Evolutionary conservation across 2,329 filamentous ascomycete genomes (phyloP), one percentile per base, ranked within the genome.

Genomic region (Trichoderma sp.): DNA sequence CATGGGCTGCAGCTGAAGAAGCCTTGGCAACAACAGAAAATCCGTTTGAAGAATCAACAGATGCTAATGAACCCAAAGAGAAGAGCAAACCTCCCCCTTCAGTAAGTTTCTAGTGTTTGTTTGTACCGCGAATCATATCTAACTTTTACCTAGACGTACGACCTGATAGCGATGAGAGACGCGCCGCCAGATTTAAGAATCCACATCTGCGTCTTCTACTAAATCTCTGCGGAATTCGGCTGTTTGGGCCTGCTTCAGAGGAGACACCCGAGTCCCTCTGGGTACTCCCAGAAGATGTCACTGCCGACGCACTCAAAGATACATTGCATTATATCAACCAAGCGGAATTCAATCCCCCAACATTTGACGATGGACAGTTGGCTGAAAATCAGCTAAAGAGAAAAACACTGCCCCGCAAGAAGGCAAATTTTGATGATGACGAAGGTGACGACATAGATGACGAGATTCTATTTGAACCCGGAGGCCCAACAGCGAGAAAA

Each of bases 201-300:
- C 92, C 94, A 11, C 93, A 96, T 80, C 88, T 98, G 2, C 93
- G 95, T 41, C 91, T 98, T 2, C 89, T 99, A 4, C 93, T 98
- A 89, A 92, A 88, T 1, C 88, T 97, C 0, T 87, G 93, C 21
- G 94, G 93, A 0, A 90, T 97, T 77, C 88, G 93, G 80, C 88
- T 92, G 4, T 83, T 89, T 9, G 83, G 85, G 0, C 86, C 87
- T 0, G 83, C 83, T 0, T 80, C 87, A 4, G 92, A 95, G 59
- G 94, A 97, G 80, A 92, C 94, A 4, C 88, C 90, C 1, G 93
- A 96, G 75, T 92, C 93, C 2, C 86, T 88, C 1, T 98, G 97
- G 97, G 85, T 94, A 60, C 88, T 98, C 56, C 93, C 95, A 0
- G 88, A 91, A 1, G 84, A 87, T 1, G 80, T 96, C 14, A 89